Base-by-base conservation (phyloP, 345 rosid genomes). In the Euphorbia lathyris region DNA sequence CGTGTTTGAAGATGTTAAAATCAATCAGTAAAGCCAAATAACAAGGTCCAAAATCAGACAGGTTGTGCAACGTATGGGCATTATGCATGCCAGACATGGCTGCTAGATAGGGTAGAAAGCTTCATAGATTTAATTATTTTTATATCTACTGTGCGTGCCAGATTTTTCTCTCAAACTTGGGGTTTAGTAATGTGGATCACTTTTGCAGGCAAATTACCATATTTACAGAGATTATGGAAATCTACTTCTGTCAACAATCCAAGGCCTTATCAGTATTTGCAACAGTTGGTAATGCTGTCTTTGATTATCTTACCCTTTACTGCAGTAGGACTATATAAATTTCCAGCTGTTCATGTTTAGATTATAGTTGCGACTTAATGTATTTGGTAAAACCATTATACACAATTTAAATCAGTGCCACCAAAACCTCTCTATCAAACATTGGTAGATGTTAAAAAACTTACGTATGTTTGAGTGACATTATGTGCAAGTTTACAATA, bases 211-310 rank as follows among this genome's bases (percentile, higher is more conserved):
- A 83, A 76, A 63, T 43, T 76, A 58, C 69, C 81, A 52, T 76
- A 45, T 63, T 55, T 78, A 38, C 83, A 72, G 70, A 74, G 84
- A 53, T 71, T 86, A 14, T 70, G 83, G 88, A 82, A 66, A 65
- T 76, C 85, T 40, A 77, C 82, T 50, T 68, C 82, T 30, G 29
- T 79, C 3, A 68, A 62, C 56, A 40, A 80, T 58, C 56, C 88
- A 23, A 81, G 83, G 56, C 86, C 96, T 38, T 85, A 84, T 80
- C 92, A 83, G 75, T 84, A 84, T 87, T 78, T 87, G 60, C 96
- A 89, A 50, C 83, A 82, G 67, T 57, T 79, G 89, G 97, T 92
- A 85, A 82, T 77, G 66, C 72, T 66, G 19, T n/a, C 43, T 45
- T 60, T 29, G 26, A 29, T 34, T 1, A 36, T 34, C 19, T 7